Evolutionary conservation across 2,329 filamentous ascomycete genomes (phyloP).

Genomic region (Botrytis galanthina): DNA sequence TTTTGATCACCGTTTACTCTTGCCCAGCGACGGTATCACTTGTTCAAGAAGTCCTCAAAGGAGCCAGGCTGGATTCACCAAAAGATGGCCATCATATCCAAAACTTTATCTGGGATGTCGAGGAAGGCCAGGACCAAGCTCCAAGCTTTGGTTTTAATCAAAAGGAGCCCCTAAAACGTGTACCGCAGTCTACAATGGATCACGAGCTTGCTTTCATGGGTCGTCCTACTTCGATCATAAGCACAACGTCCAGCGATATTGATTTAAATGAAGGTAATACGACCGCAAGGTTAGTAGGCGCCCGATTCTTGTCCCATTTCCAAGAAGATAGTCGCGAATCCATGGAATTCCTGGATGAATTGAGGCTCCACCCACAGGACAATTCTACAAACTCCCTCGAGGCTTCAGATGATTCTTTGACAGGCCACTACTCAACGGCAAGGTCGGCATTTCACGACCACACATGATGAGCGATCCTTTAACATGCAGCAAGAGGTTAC

Average conservation of each 20-base stretch:
- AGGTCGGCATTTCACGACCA: background rate
- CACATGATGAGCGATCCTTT: background rate
- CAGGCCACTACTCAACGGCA: background rate
- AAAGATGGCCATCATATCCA: background rate
- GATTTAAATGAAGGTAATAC: conserved; percentile 11
- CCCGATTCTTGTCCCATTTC: background rate
- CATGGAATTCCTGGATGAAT: background rate
- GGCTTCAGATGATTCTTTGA: background rate
- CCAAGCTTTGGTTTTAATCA: background rate
- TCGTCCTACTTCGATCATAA: background rate
- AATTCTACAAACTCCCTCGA: background rate
- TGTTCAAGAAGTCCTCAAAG: background rate
- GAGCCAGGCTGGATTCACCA: background rate
- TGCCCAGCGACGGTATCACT: conserved; percentile 17
- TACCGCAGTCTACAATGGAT: background rate
- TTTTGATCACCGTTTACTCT: conserved; percentile 24
- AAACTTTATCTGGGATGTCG: background rate
- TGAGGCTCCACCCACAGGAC: background rate
- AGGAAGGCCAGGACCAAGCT: background rate
- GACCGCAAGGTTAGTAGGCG: background rate
- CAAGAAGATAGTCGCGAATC: background rate
- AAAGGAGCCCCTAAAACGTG: background rate
- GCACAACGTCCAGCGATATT: conserved; percentile 3
- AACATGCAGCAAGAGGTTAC: background rate
- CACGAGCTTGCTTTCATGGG: conserved; percentile 9